A percentile compares a stretch with the other conserved stretches of the same genome.
Conservation (phyloP, 2,329 filamentous ascomycete species). For the Diaporthe longicolla region DNA sequence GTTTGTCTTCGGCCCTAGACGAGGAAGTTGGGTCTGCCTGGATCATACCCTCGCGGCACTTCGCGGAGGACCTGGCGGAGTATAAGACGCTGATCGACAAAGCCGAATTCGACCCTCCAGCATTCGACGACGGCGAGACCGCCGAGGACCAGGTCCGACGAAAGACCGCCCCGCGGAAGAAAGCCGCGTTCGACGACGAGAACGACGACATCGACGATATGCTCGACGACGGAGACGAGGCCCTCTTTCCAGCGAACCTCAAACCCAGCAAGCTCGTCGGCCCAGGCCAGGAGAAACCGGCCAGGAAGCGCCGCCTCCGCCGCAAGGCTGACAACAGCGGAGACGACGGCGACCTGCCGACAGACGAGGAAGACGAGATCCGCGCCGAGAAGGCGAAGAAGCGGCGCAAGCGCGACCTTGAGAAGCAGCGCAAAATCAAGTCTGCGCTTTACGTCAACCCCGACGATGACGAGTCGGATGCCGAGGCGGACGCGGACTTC, state of each 20-base stretch:
- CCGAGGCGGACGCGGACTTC: conserved; percentile 78
- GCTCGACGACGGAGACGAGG: conserved; percentile 65
- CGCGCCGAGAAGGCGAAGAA: conserved; percentile 45
- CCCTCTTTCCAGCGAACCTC: conserved; percentile 77
- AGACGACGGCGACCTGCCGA: conserved; percentile 60
- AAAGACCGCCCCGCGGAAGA: conserved; percentile 70
- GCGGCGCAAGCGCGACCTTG: conserved; percentile 77
- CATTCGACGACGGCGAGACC: conserved; percentile 80
- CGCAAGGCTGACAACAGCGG: conserved; percentile 56
- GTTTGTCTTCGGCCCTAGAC: conserved; percentile 66
- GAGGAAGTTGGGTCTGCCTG: conserved; percentile 84
- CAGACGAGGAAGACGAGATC: conserved; percentile 68
- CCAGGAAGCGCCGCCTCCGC: conserved; percentile 72
- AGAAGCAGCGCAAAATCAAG: conserved; percentile 85
- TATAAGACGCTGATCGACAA: conserved; percentile 80
- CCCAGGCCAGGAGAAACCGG: conserved; percentile 63
- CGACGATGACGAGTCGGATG: conserved; percentile 92
- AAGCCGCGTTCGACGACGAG: conserved; percentile 79
- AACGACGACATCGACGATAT: conserved; percentile 68
- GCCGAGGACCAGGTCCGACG: conserved; percentile 86
- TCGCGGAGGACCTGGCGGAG: conserved; percentile 76
- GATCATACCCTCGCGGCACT: conserved; percentile 78
- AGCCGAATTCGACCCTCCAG: conserved; percentile 82
- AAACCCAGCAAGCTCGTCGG: conserved; percentile 34
- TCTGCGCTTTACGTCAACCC: conserved; percentile 85